A percentile compares a stretch with the other conserved stretches of the same genome.
These are phyloP conservation scores for Cryptococcus amylolentus DNA, from an alignment of 1,284 basidiomycete species.

Conservation along the genomic window DNA sequence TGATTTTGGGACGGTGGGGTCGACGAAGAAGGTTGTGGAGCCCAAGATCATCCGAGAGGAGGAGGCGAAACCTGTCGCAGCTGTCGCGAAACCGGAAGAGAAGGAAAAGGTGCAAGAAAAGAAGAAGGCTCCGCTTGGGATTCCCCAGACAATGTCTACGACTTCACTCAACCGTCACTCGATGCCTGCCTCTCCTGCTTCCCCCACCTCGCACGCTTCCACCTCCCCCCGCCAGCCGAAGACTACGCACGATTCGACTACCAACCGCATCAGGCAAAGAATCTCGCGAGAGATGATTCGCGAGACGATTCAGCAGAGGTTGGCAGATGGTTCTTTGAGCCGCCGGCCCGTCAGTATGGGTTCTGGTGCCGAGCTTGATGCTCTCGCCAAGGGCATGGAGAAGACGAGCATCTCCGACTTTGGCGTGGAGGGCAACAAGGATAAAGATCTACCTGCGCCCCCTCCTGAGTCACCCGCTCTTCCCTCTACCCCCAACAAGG, in stretches of 20 bases:
- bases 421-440: not conserved
- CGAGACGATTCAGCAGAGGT: conserved; percentile 43
- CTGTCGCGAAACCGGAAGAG: not conserved
- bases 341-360: conserved; percentile 17
- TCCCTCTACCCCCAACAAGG: conserved; percentile 6
- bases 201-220: conserved; percentile 11
- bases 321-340: conserved; percentile 36
- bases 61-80: conserved; percentile 3
- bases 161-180: not conserved
- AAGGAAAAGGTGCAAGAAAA: not conserved
- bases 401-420: not conserved
- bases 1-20: conserved; percentile 15
- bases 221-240: conserved; percentile 3
- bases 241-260: conserved; percentile 25
- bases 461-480: conserved; percentile 9
- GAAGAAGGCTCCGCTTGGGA: not conserved
- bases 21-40: conserved; percentile 2
- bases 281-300: conserved; percentile 49
- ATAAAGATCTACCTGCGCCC: conserved; percentile 16
- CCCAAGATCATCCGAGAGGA: not conserved
- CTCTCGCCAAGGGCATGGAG: not conserved
- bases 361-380: not conserved
- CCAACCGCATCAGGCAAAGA: conserved; percentile 42
- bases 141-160: not conserved
- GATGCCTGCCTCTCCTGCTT: conserved; percentile 3